phyloP scores from a whole-genome alignment of 2,329 filamentous ascomycete genomes.

The Xylaria sp. region DNA sequence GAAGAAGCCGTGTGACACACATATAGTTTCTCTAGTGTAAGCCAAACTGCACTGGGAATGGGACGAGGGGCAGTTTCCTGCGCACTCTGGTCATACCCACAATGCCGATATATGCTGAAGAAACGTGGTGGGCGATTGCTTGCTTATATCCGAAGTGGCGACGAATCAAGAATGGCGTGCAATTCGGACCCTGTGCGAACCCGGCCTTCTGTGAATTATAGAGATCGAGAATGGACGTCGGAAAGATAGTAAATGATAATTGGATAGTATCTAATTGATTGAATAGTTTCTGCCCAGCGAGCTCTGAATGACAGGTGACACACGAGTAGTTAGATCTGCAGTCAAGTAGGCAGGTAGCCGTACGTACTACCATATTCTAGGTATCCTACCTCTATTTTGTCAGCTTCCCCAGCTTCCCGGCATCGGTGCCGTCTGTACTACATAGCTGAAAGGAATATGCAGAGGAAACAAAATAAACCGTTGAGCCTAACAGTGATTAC shows the following conservation, averaged over 20 bases:
- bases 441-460: neutral
- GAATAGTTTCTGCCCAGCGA: neutral
- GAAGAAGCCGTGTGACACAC: slow-evolving; percentile 9
- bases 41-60: neutral
- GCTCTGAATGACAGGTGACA: slow-evolving; percentile 12
- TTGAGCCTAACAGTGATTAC: neutral
- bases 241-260: neutral
- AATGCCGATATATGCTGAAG: neutral
- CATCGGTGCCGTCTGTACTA: neutral
- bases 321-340: slow-evolving; percentile 4
- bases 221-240: neutral
- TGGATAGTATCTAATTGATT: neutral
- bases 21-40: neutral
- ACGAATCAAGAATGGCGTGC: neutral
- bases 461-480: slow-evolving; percentile 2
- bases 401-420: slow-evolving; percentile 1
- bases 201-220: neutral
- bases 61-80: neutral
- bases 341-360: neutral
- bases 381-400: neutral
- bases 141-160: neutral
- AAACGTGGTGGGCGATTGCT: neutral
- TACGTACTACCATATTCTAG: neutral
- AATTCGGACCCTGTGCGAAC: neutral
- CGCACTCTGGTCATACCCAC: slow-evolving; percentile 1